phyloP scores from a whole-genome alignment of 2,329 filamentous ascomycete species.

The Hymenoscyphus fraxineus region DNA sequence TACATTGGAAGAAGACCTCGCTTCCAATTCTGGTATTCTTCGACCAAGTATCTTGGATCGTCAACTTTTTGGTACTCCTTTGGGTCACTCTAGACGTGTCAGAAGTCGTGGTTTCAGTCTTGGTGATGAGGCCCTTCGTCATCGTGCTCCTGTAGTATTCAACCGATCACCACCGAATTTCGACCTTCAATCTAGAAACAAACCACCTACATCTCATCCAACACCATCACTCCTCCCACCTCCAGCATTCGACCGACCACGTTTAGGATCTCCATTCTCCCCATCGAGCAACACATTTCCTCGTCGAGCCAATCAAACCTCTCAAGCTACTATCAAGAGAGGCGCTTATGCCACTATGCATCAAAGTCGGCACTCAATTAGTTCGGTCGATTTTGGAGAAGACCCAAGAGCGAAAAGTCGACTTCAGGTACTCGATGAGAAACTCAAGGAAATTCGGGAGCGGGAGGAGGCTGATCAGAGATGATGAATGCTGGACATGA shows the following conservation, averaged over 20 bases:
- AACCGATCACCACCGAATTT: conserved; percentile 14
- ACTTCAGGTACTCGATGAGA: conserved; percentile 28
- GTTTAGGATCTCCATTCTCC: conserved; percentile 58
- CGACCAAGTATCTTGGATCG: conserved; percentile 32
- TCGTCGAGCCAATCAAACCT: conserved; percentile 47
- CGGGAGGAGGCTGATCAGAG: conserved; percentile 21
- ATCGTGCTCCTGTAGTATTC: conserved; percentile 23
- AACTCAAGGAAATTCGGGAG: conserved; percentile 30
- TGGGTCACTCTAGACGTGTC: conserved; percentile 29
- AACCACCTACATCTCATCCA: conserved; percentile 3
- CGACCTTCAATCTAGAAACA: neutral
- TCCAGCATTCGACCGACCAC: conserved; percentile 35
- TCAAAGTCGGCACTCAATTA: conserved; percentile 38
- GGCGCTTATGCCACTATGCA: conserved; percentile 57
- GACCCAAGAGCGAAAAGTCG: conserved; percentile 28
- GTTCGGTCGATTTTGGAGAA: conserved; percentile 33
- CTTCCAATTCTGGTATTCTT: conserved; percentile 25
- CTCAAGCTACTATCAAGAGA: conserved; percentile 32
- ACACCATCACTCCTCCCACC: conserved; percentile 34
- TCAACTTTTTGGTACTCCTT: conserved; percentile 30
- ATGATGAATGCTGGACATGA: conserved; percentile 1
- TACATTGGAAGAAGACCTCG: conserved; percentile 29
- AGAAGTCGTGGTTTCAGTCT: conserved; percentile 35
- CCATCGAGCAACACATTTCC: conserved; percentile 57
- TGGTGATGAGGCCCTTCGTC: conserved; percentile 30